phyloP scores from a whole-genome alignment of 192 early-diverging fungal species.

The Allomyces arbusculus region DNA sequence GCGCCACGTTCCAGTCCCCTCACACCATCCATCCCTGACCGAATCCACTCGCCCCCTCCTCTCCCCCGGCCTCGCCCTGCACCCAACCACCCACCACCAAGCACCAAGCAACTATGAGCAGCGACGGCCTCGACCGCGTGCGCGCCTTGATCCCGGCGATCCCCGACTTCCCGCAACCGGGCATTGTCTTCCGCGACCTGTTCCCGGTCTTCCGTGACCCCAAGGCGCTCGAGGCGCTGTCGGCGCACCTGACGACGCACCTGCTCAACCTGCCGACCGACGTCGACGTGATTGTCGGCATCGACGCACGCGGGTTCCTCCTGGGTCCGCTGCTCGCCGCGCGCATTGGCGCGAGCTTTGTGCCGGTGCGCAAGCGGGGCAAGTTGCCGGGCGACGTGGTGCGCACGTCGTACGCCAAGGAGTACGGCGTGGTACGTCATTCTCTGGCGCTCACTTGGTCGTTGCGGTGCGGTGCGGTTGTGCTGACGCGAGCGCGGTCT shows the following conservation, averaged over 20 bases:
- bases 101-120: too few species aligned
- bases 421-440: constrained; percentile 65
- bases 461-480: too few species aligned
- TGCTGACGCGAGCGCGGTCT: too few species aligned
- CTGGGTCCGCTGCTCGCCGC: constrained; percentile 80
- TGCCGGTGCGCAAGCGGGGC: constrained; percentile 84
- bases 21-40: too few species aligned
- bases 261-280: constrained; percentile 4
- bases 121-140: constrained; percentile 18
- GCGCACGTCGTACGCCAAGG: constrained; percentile 64
- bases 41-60: too few species aligned
- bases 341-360: constrained; percentile 74
- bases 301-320: constrained; percentile 95
- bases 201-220: constrained; percentile 94
- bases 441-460: too few species aligned
- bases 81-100: too few species aligned
- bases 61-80: too few species aligned
- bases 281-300: constrained; percentile 15
- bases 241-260: constrained; percentile 70
- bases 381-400: constrained; percentile 73
- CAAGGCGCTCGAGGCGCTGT: constrained; percentile 70
- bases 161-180: constrained; percentile 68
- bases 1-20: too few species aligned
- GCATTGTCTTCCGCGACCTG: constrained; percentile 93
- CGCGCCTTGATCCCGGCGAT: constrained; percentile 25